Evolutionary conservation across 495 filamentous ascomycete species (phyloP).

Genomic region (Penicillium nucicola): DNA sequence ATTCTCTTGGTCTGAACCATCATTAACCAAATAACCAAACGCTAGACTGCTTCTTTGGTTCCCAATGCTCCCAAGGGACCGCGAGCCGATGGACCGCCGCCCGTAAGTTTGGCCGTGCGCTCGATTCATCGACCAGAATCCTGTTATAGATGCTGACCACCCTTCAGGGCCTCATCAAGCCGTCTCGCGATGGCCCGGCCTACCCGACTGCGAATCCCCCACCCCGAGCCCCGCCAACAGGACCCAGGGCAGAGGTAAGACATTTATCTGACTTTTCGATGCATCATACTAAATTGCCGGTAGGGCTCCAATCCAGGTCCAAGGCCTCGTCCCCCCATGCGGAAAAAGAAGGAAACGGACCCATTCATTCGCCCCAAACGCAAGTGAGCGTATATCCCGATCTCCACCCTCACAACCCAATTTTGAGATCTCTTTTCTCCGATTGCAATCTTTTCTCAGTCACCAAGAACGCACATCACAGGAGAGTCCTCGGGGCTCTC

Average conservation of each 20-base stretch:
- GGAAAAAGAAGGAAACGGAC: constrained; percentile 47
- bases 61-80: constrained; percentile 2
- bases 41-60: constrained; percentile 4
- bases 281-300: constrained; percentile 6
- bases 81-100: constrained; percentile 17
- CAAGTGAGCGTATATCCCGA: constrained; percentile 6
- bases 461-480: too few species aligned
- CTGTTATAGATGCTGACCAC: constrained; percentile 5
- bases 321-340: constrained; percentile 33
- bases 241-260: constrained; percentile 21
- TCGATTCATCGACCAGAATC: neutral
- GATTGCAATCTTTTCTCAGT: neutral
- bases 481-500: neutral
- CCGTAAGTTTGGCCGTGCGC: constrained; percentile 24
- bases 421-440: neutral
- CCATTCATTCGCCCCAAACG: constrained; percentile 52
- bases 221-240: constrained; percentile 8
- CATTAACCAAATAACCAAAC: too few species aligned
- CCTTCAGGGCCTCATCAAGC: constrained; percentile 34
- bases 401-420: neutral
- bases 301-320: constrained; percentile 10
- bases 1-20: too few species aligned
- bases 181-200: constrained; percentile 36
- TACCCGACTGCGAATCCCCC: constrained; percentile 19
- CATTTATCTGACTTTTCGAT: constrained; percentile 1